Evolutionary conservation across 768 basidiomycete genomes (phyloP), one percentile per base, ranked within the genome.

Genomic region (Dentipellis fragilis): DNA sequence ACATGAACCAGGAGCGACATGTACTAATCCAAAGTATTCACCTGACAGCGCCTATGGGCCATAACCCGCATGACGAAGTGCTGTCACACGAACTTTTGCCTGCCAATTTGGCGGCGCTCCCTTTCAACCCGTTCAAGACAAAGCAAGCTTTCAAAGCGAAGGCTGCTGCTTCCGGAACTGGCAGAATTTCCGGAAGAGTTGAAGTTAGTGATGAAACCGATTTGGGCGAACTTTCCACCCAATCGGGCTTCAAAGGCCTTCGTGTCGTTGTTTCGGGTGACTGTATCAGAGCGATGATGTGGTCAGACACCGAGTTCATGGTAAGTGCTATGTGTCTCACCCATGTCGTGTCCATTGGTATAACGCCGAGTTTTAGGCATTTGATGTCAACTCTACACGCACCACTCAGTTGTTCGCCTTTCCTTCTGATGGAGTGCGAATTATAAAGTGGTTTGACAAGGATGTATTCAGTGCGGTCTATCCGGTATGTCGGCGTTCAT

Each of bases 1-100:
- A 72, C 48, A 62, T 81, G 49, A 69, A 71, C 21, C 64, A 69
- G 7, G 66, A 73, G 37, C 73, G 77, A 14, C 75, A 73, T 49
- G 68, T 88, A 35, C 62, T 78, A 22, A 63, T 71, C 10, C 77
- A 74, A 22, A 61, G 52, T 23, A 2, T 54, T 14, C 48, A 49
- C 6, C 5, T 49, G 19, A 23, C 14, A 3, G 19, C 48, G 29
- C 29, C 48, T 49, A 16, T 23, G 14, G 19, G 9, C 22, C 22
- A 49, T 22, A 23, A 10, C 11, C 48, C 9, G 14, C 19, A 10
- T 9, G 19, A 23, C 22, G 48, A 49, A 23, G 48, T 23, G 21
- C 19, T 22, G n/a, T n/a, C 14, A 49, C 21, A 35, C 9, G 48
- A 22, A 23, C 23, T 10, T 45, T 1, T 17, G 42, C 42, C 42